phyloP scores from a whole-genome alignment of 78 protist genomes.

The Dictyostelium capitatum region DNA sequence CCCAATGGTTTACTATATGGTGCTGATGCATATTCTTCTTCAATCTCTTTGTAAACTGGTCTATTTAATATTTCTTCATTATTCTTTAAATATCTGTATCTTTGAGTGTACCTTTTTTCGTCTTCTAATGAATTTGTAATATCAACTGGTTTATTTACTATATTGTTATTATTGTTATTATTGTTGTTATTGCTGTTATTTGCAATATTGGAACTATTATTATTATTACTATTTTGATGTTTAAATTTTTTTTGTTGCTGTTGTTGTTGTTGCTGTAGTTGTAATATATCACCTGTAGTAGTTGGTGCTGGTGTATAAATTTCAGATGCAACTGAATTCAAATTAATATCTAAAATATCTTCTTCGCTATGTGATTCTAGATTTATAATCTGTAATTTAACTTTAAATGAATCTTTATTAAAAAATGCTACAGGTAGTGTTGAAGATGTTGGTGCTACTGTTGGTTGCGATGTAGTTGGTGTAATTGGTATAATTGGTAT shows the following conservation, averaged over 20 bases:
- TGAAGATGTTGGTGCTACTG: not conserved
- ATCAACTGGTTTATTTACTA: not conserved
- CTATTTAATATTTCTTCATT: slow-evolving; percentile 31
- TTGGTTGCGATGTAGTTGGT: not conserved
- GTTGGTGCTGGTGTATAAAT: not conserved
- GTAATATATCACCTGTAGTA: not conserved
- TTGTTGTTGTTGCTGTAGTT: not conserved
- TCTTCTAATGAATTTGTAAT: slow-evolving; percentile 27
- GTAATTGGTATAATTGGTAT: not conserved
- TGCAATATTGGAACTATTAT: not conserved
- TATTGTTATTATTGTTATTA: not conserved
- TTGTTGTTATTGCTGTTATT: not conserved
- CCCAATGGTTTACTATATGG: slow-evolving; percentile 45
- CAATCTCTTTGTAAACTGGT: slow-evolving; percentile 41
- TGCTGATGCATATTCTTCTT: slow-evolving; percentile 4
- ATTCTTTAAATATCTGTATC: slow-evolving; percentile 42
- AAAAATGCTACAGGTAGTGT: not conserved
- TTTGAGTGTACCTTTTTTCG: slow-evolving; percentile 46
- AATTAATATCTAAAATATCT: slow-evolving; percentile 2
- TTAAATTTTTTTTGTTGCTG: not conserved
- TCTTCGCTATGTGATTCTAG: not conserved
- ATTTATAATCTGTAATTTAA: slow-evolving; percentile 9
- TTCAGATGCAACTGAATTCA: not conserved
- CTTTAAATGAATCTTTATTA: slow-evolving; percentile 18
- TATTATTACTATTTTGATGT: not conserved